These are phyloP conservation scores for Cercophora samala DNA, from an alignment of 495 filamentous ascomycete genomes.

Conservation along the genomic window DNA sequence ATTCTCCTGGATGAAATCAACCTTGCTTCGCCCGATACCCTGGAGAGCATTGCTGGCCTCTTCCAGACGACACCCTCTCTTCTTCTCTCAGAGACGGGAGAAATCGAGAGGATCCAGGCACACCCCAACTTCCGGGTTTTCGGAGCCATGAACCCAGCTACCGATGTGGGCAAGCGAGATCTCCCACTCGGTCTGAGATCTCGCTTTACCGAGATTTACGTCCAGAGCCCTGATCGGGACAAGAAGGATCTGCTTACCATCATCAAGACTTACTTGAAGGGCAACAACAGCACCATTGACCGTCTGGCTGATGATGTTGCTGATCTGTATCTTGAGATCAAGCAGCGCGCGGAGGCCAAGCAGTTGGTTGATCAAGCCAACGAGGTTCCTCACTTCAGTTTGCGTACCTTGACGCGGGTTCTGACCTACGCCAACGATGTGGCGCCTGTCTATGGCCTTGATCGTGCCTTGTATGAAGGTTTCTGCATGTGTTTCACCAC, in stretches of 20 bases:
- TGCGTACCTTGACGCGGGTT: constrained; percentile 88
- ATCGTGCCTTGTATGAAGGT: constrained; percentile 85
- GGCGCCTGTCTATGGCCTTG: constrained; percentile 78
- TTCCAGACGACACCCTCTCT: constrained; percentile 76
- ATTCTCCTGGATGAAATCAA: constrained; percentile 94
- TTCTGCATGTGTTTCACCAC: constrained; percentile 99
- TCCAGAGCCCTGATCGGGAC: constrained; percentile 81
- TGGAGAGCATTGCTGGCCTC: constrained; percentile 88
- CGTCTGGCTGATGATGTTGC: constrained; percentile 72
- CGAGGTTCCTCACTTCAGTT: constrained; percentile 91
- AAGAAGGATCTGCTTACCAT: constrained; percentile 77
- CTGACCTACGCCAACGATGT: constrained; percentile 83
- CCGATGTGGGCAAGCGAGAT: constrained; percentile 93
- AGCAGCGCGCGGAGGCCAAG: constrained; percentile 74
- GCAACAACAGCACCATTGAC: constrained; percentile 60
- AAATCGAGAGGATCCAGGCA: constrained; percentile 79
- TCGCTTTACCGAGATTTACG: constrained; percentile 91
- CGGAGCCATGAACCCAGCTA: constrained; percentile 98
- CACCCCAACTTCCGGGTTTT: constrained; percentile 95
- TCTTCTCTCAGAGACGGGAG: constrained; percentile 85
- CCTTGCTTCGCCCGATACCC: constrained; percentile 85
- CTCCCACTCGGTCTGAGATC: constrained; percentile 64
- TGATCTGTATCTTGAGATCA: constrained; percentile 79
- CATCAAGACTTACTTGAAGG: constrained; percentile 79
- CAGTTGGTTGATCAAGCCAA: constrained; percentile 88